Conservation (phyloP, 768 basidiomycete species). For the Mycena venus region DNA sequence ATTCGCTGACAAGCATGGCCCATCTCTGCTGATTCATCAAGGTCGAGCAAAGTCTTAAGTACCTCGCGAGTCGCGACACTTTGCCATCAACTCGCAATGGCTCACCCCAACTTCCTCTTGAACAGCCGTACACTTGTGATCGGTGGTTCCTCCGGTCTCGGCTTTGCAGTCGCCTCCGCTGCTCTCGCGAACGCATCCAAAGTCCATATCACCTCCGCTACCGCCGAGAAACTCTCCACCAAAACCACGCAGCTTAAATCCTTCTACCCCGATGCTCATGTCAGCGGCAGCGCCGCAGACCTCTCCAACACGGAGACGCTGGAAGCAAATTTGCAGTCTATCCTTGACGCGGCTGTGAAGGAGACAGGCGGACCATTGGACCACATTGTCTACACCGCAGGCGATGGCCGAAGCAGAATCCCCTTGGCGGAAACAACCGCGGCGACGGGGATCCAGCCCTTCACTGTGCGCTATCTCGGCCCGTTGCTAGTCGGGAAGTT, state of each 20-base stretch:
- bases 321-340: conserved; percentile 1
- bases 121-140: conserved; percentile 1
- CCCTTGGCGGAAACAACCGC: background rate
- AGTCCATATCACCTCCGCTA: conserved; percentile 17
- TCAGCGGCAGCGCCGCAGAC: conserved; percentile 12
- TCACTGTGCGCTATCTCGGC: conserved; percentile 7
- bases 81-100: too few relatives aligned
- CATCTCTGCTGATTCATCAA: too few relatives aligned
- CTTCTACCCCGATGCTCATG: conserved; percentile 4
- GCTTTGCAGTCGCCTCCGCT: conserved; percentile 13
- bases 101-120: conserved; percentile 11
- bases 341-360: background rate
- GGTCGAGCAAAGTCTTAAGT: too few relatives aligned
- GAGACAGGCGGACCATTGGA: conserved; percentile 1
- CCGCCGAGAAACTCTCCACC: background rate
- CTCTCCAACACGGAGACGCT: conserved; percentile 4
- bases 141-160: conserved; percentile 7
- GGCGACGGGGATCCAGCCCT: background rate
- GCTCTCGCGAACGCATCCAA: conserved; percentile 10
- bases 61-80: too few relatives aligned
- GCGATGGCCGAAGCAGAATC: background rate
- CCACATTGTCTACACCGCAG: conserved; percentile 1
- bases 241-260: conserved; percentile 2
- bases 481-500: conserved; percentile 8
- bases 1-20: too few relatives aligned